phyloP scores from a whole-genome alignment of 2,329 filamentous ascomycete species.

The Westerdykella sp. region DNA sequence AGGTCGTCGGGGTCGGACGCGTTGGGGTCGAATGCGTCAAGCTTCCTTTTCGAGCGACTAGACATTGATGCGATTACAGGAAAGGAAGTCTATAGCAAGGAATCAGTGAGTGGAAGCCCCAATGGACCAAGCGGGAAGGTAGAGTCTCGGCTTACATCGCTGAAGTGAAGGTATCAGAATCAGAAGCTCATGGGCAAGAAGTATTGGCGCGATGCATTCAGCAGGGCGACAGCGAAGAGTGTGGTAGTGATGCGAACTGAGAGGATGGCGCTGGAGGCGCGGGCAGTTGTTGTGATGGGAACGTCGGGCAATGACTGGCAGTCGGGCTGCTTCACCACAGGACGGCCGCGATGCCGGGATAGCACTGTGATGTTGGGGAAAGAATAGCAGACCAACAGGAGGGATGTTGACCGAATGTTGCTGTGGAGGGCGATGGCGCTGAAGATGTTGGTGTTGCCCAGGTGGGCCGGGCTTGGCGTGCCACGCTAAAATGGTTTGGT shows the following conservation, averaged over 20 bases:
- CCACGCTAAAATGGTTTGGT: too few species aligned
- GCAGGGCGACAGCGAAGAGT: not conserved
- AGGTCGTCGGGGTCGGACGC: conserved; percentile 36
- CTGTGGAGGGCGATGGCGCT: too few species aligned
- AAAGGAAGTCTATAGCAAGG: not conserved
- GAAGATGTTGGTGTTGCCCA: too few species aligned
- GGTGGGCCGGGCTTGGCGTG: too few species aligned
- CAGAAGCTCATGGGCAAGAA: conserved; percentile 22
- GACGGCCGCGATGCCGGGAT: too few species aligned
- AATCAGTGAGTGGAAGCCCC: not conserved
- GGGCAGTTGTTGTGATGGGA: too few species aligned
- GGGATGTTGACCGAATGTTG: too few species aligned
- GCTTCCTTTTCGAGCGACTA: conserved; percentile 37
- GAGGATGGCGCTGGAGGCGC: not conserved
- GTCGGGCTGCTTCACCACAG: too few species aligned
- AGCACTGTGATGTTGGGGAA: too few species aligned
- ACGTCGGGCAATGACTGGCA: too few species aligned
- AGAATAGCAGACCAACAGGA: too few species aligned
- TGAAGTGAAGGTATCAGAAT: conserved; percentile 7
- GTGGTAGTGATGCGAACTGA: not conserved
- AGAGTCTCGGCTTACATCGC: conserved; percentile 18
- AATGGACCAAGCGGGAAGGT: not conserved
- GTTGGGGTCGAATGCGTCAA: conserved; percentile 34
- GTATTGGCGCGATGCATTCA: conserved; percentile 14
- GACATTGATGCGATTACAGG: conserved; percentile 28